Percentiles rank a stretch among this genome's conserved stretches.
These are phyloP conservation scores for Tuber brumale DNA, from an alignment of 495 filamentous ascomycete genomes.

Conservation along the genomic window DNA sequence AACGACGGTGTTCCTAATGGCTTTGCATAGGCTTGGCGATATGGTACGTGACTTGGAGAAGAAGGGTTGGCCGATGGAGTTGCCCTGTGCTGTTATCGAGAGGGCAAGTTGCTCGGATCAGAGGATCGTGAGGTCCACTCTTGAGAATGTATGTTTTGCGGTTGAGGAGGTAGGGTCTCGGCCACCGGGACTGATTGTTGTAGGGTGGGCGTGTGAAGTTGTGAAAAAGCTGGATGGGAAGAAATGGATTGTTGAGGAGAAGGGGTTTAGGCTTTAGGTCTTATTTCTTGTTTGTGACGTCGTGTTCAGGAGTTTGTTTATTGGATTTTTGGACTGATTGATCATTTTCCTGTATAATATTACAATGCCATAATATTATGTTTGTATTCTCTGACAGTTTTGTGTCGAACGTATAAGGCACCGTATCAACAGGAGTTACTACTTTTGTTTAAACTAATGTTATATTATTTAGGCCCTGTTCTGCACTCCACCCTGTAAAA, in stretches of 20 bases:
- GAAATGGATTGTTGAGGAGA: slow-evolving; percentile 86
- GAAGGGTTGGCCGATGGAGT: slow-evolving; percentile 51
- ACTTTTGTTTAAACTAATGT: no score
- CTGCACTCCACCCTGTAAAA: no score
- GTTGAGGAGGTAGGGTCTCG: slow-evolving; percentile 85
- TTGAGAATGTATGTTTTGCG: slow-evolving; percentile 69
- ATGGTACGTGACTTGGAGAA: slow-evolving; percentile 58
- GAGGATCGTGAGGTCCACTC: slow-evolving; percentile 77
- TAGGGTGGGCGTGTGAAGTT: slow-evolving; percentile 76
- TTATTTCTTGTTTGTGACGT: neutral
- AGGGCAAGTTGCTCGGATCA: slow-evolving; percentile 93
- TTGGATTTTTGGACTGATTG: neutral
- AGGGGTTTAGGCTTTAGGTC: slow-evolving; percentile 33
- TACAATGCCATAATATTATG: neutral
- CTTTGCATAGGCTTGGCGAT: slow-evolving; percentile 71
- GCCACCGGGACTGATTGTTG: slow-evolving; percentile 84
- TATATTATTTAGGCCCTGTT: no score
- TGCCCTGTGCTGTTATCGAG: slow-evolving; percentile 88
- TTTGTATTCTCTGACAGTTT: neutral
- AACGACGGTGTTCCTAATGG: slow-evolving; percentile 95
- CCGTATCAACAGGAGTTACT: neutral
- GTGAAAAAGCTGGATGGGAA: slow-evolving; percentile 51
- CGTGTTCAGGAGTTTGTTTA: neutral
- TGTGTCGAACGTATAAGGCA: neutral
- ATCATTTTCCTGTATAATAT: neutral